Evolutionary conservation across 1,139 yeast genomes (phyloP).

Genomic region (Nadsonia starkeyi-henricii): DNA sequence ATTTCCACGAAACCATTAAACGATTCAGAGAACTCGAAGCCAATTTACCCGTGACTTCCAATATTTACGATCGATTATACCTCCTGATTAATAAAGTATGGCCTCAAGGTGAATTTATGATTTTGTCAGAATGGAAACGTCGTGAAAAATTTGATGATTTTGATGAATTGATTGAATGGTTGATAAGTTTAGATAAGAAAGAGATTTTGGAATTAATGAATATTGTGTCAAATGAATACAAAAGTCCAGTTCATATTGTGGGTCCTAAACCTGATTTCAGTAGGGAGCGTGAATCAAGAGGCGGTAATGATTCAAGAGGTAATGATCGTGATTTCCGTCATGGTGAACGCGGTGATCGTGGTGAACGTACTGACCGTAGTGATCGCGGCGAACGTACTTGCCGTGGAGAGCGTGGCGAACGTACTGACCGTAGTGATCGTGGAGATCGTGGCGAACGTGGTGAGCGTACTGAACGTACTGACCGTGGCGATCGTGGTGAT

Average conservation of each 20-base stretch:
- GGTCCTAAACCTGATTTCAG: neutral
- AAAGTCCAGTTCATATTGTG: neutral
- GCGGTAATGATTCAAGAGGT: neutral
- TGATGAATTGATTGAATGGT: neutral
- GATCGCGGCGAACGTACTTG: neutral
- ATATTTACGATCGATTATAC: neutral
- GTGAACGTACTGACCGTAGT: neutral
- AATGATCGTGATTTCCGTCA: neutral
- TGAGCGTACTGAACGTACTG: too few species aligned
- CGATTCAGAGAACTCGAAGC: neutral
- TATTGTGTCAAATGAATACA: neutral
- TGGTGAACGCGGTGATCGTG: neutral
- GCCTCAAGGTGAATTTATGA: neutral
- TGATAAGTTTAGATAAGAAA: neutral
- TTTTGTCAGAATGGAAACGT: neutral
- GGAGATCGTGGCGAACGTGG: too few species aligned
- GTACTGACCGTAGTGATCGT: neutral
- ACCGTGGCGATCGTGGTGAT: too few species aligned
- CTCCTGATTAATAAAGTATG: neutral
- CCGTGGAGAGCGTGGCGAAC: neutral
- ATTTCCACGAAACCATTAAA: neutral
- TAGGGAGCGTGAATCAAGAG: neutral
- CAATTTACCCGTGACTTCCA: neutral
- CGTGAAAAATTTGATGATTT: neutral
- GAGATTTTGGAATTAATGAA: neutral